Conservation (phyloP, 1,284 basidiomycete genomes). For the Ceratorhiza oryzae-sativae region DNA sequence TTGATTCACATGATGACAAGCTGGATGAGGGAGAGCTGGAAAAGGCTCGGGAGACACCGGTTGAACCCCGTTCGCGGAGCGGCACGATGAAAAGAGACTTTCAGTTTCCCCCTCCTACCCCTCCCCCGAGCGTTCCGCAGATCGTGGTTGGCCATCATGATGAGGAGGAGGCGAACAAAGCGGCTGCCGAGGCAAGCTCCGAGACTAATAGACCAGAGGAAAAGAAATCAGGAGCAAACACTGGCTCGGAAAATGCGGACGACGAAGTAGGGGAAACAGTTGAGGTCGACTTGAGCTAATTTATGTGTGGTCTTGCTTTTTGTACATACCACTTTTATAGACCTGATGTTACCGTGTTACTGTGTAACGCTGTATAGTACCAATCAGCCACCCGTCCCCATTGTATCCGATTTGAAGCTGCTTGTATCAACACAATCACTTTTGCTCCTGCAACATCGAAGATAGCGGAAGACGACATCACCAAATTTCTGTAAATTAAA, state of each 20-base stretch:
- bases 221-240: not conserved
- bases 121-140: slow-evolving; percentile 35
- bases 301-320: not conserved
- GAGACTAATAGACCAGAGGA: not conserved
- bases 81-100: slow-evolving; percentile 82
- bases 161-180: slow-evolving; percentile 12
- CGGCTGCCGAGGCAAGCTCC: not conserved
- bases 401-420: slow-evolving; percentile 16
- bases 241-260: not conserved
- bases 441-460: slow-evolving; percentile 63
- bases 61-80: slow-evolving; percentile 48
- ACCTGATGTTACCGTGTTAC: not conserved
- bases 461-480: slow-evolving; percentile 92
- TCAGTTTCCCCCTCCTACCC: slow-evolving; percentile 66
- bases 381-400: not conserved
- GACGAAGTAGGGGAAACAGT: slow-evolving; percentile 32
- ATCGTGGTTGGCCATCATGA: slow-evolving; percentile 33
- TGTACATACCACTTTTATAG: not conserved
- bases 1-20: slow-evolving; percentile 47
- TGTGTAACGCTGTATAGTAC: slow-evolving; percentile 7
- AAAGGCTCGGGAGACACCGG: slow-evolving; percentile 46
- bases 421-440: slow-evolving; percentile 22
- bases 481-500: slow-evolving; percentile 48
- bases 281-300: slow-evolving; percentile 31
- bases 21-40: slow-evolving; percentile 51